Conservation (phyloP, 2,329 filamentous ascomycete genomes). For the Corniculantispora saksenae region DNA sequence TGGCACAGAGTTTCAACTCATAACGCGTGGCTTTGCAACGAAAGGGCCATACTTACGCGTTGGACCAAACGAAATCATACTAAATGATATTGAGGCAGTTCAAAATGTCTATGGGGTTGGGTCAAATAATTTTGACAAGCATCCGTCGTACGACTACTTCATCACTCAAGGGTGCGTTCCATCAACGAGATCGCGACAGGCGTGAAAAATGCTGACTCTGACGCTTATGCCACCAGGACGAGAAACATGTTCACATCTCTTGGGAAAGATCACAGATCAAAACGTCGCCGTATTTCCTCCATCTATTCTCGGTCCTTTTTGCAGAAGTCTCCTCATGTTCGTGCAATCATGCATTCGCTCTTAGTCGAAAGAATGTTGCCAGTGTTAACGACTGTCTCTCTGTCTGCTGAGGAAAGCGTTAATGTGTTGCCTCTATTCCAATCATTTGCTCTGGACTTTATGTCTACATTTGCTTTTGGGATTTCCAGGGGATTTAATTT, state of each 20-base stretch:
- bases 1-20: not conserved
- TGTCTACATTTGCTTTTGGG: slow-evolving; percentile 2
- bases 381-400: not conserved
- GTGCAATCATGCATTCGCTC: not conserved
- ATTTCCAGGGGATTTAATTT: not conserved
- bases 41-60: not conserved
- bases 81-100: not conserved
- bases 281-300: not conserved
- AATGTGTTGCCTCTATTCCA: not conserved
- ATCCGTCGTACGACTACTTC: not conserved
- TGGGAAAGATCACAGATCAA: not conserved
- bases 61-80: not conserved
- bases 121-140: not conserved
- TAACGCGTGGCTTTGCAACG: not conserved
- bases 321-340: not conserved
- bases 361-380: not conserved
- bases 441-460: not conserved
- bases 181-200: not conserved
- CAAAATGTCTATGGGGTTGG: not conserved
- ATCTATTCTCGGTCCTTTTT: not conserved
- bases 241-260: slow-evolving; percentile 1
- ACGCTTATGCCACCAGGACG: not conserved
- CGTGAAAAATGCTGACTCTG: not conserved
- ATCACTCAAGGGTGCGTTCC: not conserved
- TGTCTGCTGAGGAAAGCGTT: not conserved